These are phyloP conservation scores for Tulasnella sp. DNA, from an alignment of 768 basidiomycete genomes.

Conservation along the genomic window DNA sequence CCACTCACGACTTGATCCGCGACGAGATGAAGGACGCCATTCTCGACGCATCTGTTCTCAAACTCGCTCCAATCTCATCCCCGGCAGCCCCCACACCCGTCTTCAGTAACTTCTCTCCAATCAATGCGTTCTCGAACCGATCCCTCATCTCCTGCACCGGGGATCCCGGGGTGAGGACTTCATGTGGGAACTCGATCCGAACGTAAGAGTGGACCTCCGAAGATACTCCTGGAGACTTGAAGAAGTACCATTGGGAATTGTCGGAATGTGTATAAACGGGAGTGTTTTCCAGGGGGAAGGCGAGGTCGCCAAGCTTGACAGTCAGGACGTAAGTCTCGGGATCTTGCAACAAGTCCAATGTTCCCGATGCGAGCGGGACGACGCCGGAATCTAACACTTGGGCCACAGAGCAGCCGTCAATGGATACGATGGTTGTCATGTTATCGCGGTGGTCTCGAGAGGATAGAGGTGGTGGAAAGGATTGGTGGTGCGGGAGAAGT, in stretches of 20 bases:
- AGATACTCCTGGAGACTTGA: conserved; percentile 18
- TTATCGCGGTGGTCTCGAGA: neutral
- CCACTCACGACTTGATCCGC: conserved; percentile 12
- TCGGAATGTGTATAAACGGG: conserved; percentile 18
- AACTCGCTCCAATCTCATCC: conserved; percentile 13
- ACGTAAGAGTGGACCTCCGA: conserved; percentile 12
- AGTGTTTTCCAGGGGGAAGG: conserved; percentile 3
- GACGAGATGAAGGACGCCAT: neutral
- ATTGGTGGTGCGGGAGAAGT: neutral
- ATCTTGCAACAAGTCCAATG: neutral
- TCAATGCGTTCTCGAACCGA: conserved; percentile 23
- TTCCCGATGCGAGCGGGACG: neutral
- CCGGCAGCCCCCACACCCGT: conserved; percentile 19
- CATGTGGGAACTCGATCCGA: conserved; percentile 14
- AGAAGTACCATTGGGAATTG: conserved; percentile 25
- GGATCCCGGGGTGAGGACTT: neutral
- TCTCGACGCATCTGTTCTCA: conserved; percentile 3
- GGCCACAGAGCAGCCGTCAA: neutral
- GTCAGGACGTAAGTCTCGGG: conserved; percentile 12
- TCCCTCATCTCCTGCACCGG: conserved; percentile 8
- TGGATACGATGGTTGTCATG: conserved; percentile 19
- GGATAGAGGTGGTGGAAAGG: neutral
- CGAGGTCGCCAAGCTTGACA: neutral
- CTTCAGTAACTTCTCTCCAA: conserved; percentile 10
- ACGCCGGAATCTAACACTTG: conserved; percentile 17